phyloP scores from a whole-genome alignment of 2,329 filamentous ascomycete genomes.

The Allantophomopsis cytisporea region DNA sequence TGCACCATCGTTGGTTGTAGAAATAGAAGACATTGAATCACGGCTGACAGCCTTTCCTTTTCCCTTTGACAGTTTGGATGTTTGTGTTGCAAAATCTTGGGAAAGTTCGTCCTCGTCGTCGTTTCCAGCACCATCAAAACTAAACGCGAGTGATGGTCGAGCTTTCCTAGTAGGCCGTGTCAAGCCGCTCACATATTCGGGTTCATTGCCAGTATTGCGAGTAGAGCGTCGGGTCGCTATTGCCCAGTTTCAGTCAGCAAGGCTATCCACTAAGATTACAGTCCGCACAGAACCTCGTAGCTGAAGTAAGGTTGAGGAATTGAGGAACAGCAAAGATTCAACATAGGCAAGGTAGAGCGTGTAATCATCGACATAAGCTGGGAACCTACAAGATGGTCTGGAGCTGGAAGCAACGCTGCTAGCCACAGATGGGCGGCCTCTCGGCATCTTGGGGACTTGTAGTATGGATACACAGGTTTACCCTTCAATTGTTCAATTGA shows the following conservation, averaged over 20 bases:
- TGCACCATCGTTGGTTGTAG: conserved; percentile 24
- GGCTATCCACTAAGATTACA: neutral
- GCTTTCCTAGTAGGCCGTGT: neutral
- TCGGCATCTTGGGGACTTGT: neutral
- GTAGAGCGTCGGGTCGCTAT: neutral
- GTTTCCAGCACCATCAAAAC: conserved; percentile 4
- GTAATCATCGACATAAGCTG: neutral
- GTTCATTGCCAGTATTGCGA: neutral
- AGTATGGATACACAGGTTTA: too few species aligned
- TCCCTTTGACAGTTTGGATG: neutral
- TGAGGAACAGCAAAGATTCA: too few species aligned
- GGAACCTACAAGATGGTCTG: neutral
- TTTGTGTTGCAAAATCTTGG: conserved; percentile 1
- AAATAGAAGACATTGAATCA: conserved; percentile 24
- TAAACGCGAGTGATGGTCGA: conserved; percentile 1
- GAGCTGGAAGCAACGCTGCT: neutral
- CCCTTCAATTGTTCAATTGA: too few species aligned
- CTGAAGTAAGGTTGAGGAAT: too few species aligned
- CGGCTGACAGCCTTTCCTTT: conserved; percentile 6
- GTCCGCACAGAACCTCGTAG: too few species aligned
- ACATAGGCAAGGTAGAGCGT: too few species aligned
- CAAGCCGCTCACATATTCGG: neutral
- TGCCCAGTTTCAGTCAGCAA: neutral
- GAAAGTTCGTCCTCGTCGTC: conserved; percentile 6
- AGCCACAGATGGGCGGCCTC: neutral